These are phyloP conservation scores for Chloropicon primus DNA, from an alignment of 139 green algal species.

Conservation along the genomic window DNA sequence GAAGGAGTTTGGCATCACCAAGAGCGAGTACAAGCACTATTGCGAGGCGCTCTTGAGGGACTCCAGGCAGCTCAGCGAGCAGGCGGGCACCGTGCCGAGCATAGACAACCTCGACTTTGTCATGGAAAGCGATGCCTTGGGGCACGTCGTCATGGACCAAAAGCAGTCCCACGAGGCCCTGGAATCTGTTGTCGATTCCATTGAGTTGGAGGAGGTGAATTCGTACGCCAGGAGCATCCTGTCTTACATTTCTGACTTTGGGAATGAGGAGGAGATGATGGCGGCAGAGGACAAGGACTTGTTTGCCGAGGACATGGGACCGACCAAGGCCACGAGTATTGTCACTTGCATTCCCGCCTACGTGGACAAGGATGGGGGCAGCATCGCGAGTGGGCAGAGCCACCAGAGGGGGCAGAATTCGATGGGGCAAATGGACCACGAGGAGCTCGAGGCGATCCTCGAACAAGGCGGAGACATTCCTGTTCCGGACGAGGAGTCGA, in stretches of 20 bases:
- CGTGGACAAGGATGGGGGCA: constrained; percentile 38
- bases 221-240: constrained; percentile 53
- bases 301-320: constrained; percentile 8
- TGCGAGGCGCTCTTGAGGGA: constrained; percentile 72
- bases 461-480: not conserved
- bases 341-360: constrained; percentile 85
- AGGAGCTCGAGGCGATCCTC: not conserved
- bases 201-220: constrained; percentile 71
- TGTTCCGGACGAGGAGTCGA: not conserved
- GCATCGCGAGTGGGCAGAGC: constrained; percentile 34
- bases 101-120: constrained; percentile 93
- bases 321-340: constrained; percentile 57
- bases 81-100: constrained; percentile 59
- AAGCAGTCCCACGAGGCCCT: constrained; percentile 40
- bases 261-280: constrained; percentile 29
- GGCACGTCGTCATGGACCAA: constrained; percentile 71
- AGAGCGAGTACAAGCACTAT: constrained; percentile 80
- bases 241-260: constrained; percentile 79
- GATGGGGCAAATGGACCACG: not conserved
- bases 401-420: not conserved
- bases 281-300: not conserved
- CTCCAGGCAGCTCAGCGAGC: constrained; percentile 66
- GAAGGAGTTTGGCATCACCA: constrained; percentile 74
- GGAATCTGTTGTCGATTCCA: constrained; percentile 42
- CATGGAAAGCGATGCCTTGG: constrained; percentile 91